These are phyloP conservation scores for Ogataea henricii DNA, from an alignment of 805 yeast genomes.

Conservation along the genomic window DNA sequence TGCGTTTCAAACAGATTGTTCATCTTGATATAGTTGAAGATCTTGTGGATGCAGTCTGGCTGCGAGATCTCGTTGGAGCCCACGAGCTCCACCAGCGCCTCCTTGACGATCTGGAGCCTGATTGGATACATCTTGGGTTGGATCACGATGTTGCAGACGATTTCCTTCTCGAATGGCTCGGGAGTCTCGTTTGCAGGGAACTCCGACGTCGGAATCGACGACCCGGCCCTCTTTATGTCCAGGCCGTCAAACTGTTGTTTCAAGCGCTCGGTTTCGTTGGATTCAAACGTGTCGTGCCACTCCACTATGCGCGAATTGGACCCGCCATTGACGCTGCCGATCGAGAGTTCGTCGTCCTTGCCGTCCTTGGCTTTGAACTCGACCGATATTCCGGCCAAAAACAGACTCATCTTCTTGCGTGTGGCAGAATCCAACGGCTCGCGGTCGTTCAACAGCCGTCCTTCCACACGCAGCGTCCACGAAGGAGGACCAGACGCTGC, in stretches of 20 bases:
- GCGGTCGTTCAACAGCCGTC: conserved; percentile 59
- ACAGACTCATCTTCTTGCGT: conserved; percentile 71
- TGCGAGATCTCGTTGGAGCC: conserved; percentile 82
- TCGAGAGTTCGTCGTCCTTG: conserved; percentile 24
- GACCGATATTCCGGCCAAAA: conserved; percentile 80
- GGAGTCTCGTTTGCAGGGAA: conserved; percentile 28
- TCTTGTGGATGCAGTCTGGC: conserved; percentile 65
- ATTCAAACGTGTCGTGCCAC: conserved; percentile 75
- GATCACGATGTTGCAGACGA: conserved; percentile 71
- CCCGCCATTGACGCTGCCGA: conserved; percentile 31
- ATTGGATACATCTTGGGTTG: conserved; percentile 80
- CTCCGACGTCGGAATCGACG: conserved; percentile 31
- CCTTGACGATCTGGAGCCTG: conserved; percentile 62
- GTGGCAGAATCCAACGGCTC: conserved; percentile 48
- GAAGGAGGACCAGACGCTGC: conserved; percentile 40
- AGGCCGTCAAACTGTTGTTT: conserved; percentile 76
- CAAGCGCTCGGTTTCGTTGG: conserved; percentile 33
- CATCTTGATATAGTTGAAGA: conserved; percentile 39
- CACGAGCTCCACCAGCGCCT: conserved; percentile 61
- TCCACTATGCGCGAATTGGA: conserved; percentile 59
- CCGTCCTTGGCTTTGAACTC: conserved; percentile 52
- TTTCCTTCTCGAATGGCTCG: conserved; percentile 41
- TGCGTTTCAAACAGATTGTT: conserved; percentile 40
- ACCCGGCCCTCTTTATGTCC: conserved; percentile 81
- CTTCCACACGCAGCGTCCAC: conserved; percentile 91